phyloP scores from a whole-genome alignment of 768 basidiomycete genomes.

The Leucosporidium yakuticum region DNA sequence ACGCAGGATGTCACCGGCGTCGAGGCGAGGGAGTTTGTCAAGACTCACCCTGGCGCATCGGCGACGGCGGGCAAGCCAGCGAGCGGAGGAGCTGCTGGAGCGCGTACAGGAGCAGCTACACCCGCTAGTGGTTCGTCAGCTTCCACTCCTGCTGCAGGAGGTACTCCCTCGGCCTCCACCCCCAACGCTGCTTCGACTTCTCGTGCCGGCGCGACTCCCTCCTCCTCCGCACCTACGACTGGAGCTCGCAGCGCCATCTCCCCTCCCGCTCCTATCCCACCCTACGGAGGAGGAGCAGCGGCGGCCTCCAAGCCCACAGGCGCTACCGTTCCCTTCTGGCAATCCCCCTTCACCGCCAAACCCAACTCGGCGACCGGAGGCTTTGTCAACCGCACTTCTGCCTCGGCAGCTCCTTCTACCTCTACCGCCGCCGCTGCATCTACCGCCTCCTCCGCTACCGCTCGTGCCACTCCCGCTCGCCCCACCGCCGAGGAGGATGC shows the following conservation, averaged over 20 bases:
- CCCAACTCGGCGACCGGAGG: neutral
- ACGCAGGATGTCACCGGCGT: conserved; percentile 28
- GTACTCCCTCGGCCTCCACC: neutral
- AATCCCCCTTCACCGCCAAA: neutral
- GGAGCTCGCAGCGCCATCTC: neutral
- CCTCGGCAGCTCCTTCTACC: neutral
- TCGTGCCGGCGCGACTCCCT: conserved; percentile 1
- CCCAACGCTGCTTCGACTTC: conserved; percentile 7
- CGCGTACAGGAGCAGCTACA: no score
- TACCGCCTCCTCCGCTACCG: neutral
- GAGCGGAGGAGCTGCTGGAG: neutral
- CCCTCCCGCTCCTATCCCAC: neutral
- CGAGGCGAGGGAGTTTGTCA: conserved; percentile 15
- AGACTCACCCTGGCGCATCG: neutral
- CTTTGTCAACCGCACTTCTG: no score
- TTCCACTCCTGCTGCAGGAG: neutral
- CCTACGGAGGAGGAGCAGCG: neutral
- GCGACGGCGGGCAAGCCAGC: neutral
- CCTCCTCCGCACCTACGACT: neutral
- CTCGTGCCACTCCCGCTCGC: neutral
- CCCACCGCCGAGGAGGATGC: neutral
- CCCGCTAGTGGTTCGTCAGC: no score
- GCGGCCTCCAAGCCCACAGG: neutral
- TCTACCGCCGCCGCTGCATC: neutral
- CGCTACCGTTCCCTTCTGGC: neutral